Percentiles rank a stretch among this genome's conserved stretches.
phyloP scores from a whole-genome alignment of 2,329 filamentous ascomycete genomes.

The Leptographium radiaticola region DNA sequence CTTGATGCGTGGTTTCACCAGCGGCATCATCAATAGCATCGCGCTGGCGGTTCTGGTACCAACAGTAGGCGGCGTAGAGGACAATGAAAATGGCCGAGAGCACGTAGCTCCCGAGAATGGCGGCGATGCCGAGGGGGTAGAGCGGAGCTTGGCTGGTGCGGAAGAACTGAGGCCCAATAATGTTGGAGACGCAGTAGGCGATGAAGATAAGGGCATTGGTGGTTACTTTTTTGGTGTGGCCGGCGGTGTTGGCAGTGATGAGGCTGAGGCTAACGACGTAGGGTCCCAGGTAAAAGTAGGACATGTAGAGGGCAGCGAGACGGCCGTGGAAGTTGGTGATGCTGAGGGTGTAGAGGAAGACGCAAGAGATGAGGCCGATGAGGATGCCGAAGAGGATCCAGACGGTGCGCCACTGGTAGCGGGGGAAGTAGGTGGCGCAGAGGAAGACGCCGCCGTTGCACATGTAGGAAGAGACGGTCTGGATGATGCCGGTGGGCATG shows the following conservation, averaged over 20 bases:
- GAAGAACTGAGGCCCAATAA: slow-evolving; percentile 51
- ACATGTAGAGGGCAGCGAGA: not conserved
- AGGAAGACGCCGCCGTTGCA: slow-evolving; percentile 1
- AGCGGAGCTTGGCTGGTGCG: slow-evolving; percentile 31
- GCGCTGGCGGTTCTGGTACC: not conserved
- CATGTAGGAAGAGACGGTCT: not conserved
- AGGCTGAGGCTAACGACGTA: slow-evolving; percentile 14
- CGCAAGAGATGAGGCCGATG: slow-evolving; percentile 26
- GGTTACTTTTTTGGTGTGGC: slow-evolving; percentile 50
- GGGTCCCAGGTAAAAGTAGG: slow-evolving; percentile 1
- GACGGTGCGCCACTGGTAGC: slow-evolving; percentile 23
- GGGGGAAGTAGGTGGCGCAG: slow-evolving; percentile 17
- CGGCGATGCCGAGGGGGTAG: slow-evolving; percentile 14
- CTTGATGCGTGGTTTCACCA: not conserved
- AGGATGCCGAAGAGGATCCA: slow-evolving; percentile 38
- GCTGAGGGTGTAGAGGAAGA: slow-evolving; percentile 11
- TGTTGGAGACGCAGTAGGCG: slow-evolving; percentile 46
- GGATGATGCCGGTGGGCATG: slow-evolving; percentile 21
- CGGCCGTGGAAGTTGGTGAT: not conserved
- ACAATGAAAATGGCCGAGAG: not conserved
- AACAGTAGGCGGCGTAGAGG: not conserved
- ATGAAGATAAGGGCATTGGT: slow-evolving; percentile 48
- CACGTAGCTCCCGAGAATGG: not conserved
- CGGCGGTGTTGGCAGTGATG: slow-evolving; percentile 35
- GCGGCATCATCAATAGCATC: not conserved